A percentile compares a stretch with the other conserved stretches of the same genome.
These are phyloP conservation scores for Aciculoconidium aculeatum DNA, from an alignment of 805 yeast genomes.

Conservation along the genomic window DNA sequence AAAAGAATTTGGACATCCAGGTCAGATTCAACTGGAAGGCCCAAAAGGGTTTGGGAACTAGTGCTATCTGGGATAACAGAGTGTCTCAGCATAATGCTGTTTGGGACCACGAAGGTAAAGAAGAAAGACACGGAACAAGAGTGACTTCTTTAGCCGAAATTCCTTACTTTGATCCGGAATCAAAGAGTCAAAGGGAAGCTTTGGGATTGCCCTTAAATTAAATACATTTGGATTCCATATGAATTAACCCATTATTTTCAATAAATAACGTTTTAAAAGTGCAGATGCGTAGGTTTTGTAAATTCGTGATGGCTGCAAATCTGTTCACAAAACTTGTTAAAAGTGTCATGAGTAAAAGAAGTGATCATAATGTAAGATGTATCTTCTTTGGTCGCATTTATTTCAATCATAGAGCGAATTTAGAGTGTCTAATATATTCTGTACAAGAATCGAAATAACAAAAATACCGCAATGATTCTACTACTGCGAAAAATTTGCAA, in stretches of 20 bases:
- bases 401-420: too few species aligned
- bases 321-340: too few species aligned
- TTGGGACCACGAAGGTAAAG: slow-evolving; percentile 43
- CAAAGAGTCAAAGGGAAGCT: slow-evolving; percentile 50
- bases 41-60: slow-evolving; percentile 12
- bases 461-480: too few species aligned
- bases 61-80: slow-evolving; percentile 60
- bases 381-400: too few species aligned
- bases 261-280: neutral
- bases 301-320: too few species aligned
- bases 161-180: slow-evolving; percentile 45
- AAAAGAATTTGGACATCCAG: slow-evolving; percentile 15
- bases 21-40: slow-evolving; percentile 16
- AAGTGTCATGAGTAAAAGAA: too few species aligned
- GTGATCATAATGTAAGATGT: too few species aligned
- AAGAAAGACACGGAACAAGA: slow-evolving; percentile 45
- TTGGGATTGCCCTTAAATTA: slow-evolving; percentile 31
- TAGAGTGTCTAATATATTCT: too few species aligned
- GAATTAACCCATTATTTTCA: slow-evolving; percentile 1
- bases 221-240: slow-evolving; percentile 33
- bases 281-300: neutral
- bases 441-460: too few species aligned
- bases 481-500: too few species aligned
- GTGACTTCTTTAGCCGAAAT: slow-evolving; percentile 49
- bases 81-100: slow-evolving; percentile 49